Conservation (phyloP, 1,284 basidiomycete species). For the Pseudozyma hubeiensis region DNA sequence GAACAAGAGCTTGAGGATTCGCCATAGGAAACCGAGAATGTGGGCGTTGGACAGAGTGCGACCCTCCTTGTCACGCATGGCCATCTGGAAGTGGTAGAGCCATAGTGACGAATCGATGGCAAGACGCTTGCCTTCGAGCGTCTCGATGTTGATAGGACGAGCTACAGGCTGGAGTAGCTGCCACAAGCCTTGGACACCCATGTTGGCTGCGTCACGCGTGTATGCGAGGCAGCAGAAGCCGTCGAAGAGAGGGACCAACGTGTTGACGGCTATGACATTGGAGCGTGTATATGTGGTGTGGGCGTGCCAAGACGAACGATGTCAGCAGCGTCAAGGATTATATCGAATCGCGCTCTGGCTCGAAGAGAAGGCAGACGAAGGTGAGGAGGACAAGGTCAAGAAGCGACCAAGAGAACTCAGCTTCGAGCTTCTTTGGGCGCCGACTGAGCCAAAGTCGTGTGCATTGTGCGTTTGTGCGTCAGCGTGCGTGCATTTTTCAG, state of each 20-base stretch:
- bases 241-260: background rate
- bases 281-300: background rate
- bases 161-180: conserved; percentile 68
- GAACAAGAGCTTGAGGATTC: conserved; percentile 93
- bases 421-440: no score
- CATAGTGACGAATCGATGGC: conserved; percentile 97
- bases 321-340: background rate
- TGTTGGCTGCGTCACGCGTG: conserved; percentile 13
- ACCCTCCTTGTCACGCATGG: conserved; percentile 97
- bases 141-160: conserved; percentile 67
- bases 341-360: no score
- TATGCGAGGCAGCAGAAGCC: background rate
- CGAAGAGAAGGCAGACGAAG: no score
- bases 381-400: no score
- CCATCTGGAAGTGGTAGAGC: conserved; percentile 85
- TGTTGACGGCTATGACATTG: conserved; percentile 3
- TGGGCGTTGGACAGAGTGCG: conserved; percentile 91
- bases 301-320: background rate
- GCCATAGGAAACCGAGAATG: conserved; percentile 82
- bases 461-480: no score
- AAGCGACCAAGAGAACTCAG: no score
- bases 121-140: conserved; percentile 67
- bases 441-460: no score
- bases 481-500: no score
- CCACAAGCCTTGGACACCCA: conserved; percentile 69